Conservation (phyloP, 768 basidiomycete species). For the Xerocomellus intermedius region DNA sequence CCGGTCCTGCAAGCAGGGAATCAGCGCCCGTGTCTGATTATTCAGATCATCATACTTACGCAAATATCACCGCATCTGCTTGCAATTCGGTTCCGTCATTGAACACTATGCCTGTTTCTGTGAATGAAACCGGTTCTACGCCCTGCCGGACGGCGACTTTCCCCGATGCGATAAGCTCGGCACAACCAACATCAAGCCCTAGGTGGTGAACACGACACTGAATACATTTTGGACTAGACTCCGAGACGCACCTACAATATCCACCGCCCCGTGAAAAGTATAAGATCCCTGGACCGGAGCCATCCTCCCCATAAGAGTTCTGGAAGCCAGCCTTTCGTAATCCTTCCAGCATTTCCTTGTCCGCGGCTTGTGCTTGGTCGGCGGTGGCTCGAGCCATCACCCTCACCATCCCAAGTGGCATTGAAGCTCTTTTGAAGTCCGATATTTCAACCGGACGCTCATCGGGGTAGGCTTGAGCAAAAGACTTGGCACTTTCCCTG, state of each 20-base stretch:
- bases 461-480: not conserved
- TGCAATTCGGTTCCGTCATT: not conserved
- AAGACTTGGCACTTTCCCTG: not conserved
- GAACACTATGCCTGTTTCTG: not conserved
- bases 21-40: not conserved
- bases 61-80: slow-evolving; percentile 4
- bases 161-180: slow-evolving; percentile 1
- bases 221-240: not conserved
- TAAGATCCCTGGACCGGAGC: not conserved
- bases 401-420: slow-evolving; percentile 1
- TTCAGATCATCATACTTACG: not conserved
- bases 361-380: not conserved
- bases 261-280: slow-evolving; percentile 5
- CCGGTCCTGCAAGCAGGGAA: not conserved
- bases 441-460: slow-evolving; percentile 2
- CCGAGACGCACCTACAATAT: not conserved
- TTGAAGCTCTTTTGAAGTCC: slow-evolving; percentile 2
- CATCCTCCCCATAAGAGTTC: not conserved
- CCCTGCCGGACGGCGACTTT: not conserved
- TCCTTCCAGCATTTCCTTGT: slow-evolving; percentile 4
- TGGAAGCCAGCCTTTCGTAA: slow-evolving; percentile 4
- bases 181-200: slow-evolving; percentile 8
- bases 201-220: not conserved
- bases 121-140: slow-evolving; percentile 4
- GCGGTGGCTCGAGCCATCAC: not conserved